These are phyloP conservation scores for Saccharomycopsis fibuligera DNA, from an alignment of 805 yeast genomes.

Conservation along the genomic window DNA sequence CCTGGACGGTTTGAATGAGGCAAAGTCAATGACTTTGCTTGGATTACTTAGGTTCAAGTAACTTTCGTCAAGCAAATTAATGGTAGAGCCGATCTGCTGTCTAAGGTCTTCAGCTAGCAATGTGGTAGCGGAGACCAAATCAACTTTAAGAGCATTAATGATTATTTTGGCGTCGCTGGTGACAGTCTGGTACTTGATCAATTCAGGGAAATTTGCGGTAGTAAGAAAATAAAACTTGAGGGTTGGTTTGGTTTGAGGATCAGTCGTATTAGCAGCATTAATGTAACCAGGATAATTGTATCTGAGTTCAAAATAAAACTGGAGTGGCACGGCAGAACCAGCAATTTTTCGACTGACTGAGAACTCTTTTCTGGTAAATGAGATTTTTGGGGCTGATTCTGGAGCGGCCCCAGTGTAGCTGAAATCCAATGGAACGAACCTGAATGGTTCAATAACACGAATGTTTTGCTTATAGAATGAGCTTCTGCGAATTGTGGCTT, in stretches of 20 bases:
- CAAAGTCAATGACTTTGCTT: background rate
- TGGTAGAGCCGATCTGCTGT: background rate
- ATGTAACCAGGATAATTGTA: slow-evolving; percentile 10
- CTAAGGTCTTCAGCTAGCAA: slow-evolving; percentile 1
- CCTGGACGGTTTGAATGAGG: background rate
- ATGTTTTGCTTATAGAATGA: slow-evolving; percentile 4
- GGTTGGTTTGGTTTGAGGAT: slow-evolving; percentile 1
- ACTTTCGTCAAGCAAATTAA: background rate
- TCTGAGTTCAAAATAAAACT: slow-evolving; percentile 10
- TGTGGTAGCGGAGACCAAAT: slow-evolving; percentile 3
- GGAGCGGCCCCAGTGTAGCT: background rate
- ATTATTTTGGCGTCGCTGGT: background rate
- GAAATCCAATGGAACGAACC: slow-evolving; percentile 10
- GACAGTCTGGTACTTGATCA: background rate
- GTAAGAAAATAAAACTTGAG: slow-evolving; percentile 5
- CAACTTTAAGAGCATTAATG: slow-evolving; percentile 1
- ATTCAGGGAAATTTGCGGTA: background rate
- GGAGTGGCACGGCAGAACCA: background rate
- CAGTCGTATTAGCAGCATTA: background rate
- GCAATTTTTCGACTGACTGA: background rate
- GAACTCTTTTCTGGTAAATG: slow-evolving; percentile 10
- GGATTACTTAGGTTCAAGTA: slow-evolving; percentile 1
- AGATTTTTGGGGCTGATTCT: background rate
- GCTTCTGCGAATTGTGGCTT: slow-evolving; percentile 15
- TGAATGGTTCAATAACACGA: slow-evolving; percentile 6